These are phyloP conservation scores for Parastagonospora avenae DNA, from an alignment of 2,329 filamentous ascomycete species.

Conservation along the genomic window DNA sequence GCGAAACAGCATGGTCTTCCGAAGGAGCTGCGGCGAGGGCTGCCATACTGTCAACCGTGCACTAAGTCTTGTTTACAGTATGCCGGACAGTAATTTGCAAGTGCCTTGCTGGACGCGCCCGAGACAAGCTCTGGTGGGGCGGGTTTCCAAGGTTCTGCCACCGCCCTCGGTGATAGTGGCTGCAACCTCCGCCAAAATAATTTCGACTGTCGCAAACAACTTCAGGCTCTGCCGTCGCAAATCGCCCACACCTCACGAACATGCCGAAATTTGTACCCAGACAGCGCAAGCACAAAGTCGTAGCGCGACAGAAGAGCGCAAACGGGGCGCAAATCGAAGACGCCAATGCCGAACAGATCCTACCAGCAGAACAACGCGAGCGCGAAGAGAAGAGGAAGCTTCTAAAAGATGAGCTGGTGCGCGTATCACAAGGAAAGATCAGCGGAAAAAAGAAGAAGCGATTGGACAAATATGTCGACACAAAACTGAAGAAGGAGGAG, in stretches of 20 bases:
- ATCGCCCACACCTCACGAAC: constrained; percentile 6
- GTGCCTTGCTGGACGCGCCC: not conserved
- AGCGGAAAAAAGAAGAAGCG: constrained; percentile 70
- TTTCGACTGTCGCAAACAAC: constrained; percentile 21
- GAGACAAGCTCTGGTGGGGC: constrained; percentile 8
- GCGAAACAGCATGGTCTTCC: constrained; percentile 27
- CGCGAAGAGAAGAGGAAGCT: constrained; percentile 58
- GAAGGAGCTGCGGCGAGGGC: not conserved
- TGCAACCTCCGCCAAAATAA: constrained; percentile 41
- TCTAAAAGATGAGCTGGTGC: constrained; percentile 60
- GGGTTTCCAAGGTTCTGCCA: constrained; percentile 14
- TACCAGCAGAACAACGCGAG: constrained; percentile 57
- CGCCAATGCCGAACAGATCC: constrained; percentile 58
- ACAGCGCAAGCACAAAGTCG: constrained; percentile 65
- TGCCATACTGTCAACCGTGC: not conserved
- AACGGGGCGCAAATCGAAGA: constrained; percentile 48
- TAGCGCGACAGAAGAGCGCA: constrained; percentile 62
- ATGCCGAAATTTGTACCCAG: constrained; percentile 56
- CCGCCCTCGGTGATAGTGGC: constrained; percentile 28
- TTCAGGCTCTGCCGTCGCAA: constrained; percentile 9
- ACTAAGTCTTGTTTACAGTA: not conserved
- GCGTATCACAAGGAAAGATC: constrained; percentile 60
- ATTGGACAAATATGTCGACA: constrained; percentile 77
- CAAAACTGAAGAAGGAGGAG: constrained; percentile 92
- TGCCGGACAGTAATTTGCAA: not conserved